These are phyloP conservation scores for Zea luxurians DNA, from an alignment of 176 grass and related monocot species.

Conservation along the genomic window DNA sequence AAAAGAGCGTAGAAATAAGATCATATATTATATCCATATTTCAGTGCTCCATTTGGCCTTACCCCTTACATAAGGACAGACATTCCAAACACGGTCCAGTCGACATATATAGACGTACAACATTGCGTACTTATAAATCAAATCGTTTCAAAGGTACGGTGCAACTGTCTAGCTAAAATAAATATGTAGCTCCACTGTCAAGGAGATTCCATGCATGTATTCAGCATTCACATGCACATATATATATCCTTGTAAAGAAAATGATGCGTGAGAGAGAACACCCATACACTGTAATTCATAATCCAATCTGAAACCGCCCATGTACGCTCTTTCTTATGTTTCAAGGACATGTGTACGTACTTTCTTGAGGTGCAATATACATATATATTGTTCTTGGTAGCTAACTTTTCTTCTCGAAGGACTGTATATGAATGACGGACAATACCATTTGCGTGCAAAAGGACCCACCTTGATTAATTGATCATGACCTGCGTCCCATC, in stretches of 20 bases:
- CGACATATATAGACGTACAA: neutral
- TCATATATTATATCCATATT: constrained; percentile 8
- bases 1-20: neutral
- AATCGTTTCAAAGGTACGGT: constrained; percentile 30
- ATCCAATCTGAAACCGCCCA: constrained; percentile 5
- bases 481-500: constrained; percentile 36
- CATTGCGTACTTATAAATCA: constrained; percentile 17
- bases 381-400: constrained; percentile 27
- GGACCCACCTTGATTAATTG: neutral
- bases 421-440: neutral
- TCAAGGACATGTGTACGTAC: constrained; percentile 22
- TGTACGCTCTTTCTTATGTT: constrained; percentile 33
- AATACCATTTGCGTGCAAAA: constrained; percentile 22
- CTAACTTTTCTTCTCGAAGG: constrained; percentile 21
- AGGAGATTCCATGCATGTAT: neutral
- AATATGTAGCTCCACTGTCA: constrained; percentile 30
- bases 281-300: constrained; percentile 8
- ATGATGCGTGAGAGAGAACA: constrained; percentile 11
- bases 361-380: constrained; percentile 35
- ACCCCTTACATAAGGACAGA: constrained; percentile 30
- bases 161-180: constrained; percentile 23
- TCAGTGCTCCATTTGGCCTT: constrained; percentile 22
- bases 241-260: constrained; percentile 20
- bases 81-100: constrained; percentile 19
- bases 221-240: constrained; percentile 6